These are phyloP conservation scores for Emmonsiellopsis sp. DNA, from an alignment of 2,329 filamentous ascomycete genomes.

Conservation along the genomic window DNA sequence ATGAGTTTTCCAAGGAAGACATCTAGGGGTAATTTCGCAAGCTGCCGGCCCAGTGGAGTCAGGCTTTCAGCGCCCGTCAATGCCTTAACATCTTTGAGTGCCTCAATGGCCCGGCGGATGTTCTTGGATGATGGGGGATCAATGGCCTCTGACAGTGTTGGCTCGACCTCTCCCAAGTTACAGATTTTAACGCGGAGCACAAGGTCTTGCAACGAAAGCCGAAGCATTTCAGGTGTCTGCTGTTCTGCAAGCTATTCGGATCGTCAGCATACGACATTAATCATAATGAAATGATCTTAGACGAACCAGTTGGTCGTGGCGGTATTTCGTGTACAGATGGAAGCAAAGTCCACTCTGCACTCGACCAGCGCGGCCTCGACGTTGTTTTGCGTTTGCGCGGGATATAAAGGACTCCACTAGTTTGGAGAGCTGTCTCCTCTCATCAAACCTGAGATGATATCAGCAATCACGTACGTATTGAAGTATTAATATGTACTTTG, in stretches of 20 bases:
- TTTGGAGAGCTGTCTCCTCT: constrained; percentile 79
- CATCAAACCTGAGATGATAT: constrained; percentile 61
- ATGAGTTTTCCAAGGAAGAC: constrained; percentile 93
- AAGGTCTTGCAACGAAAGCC: constrained; percentile 85
- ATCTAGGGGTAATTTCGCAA: constrained; percentile 82
- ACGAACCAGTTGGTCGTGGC: constrained; percentile 61
- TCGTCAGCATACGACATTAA: background rate
- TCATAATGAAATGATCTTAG: background rate
- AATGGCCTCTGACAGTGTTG: constrained; percentile 76
- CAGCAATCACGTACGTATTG: background rate
- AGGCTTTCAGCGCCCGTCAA: constrained; percentile 73
- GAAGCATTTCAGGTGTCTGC: constrained; percentile 93
- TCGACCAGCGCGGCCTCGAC: constrained; percentile 85
- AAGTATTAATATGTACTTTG: background rate
- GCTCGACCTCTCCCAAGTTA: constrained; percentile 86
- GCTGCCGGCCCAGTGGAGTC: constrained; percentile 74
- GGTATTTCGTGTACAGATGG: constrained; percentile 84
- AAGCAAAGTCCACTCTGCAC: constrained; percentile 94
- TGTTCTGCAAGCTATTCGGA: constrained; percentile 64
- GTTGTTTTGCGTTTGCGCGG: constrained; percentile 88
- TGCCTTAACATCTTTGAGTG: constrained; percentile 85
- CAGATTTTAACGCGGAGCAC: constrained; percentile 97
- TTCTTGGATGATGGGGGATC: constrained; percentile 89
- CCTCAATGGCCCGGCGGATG: constrained; percentile 84
- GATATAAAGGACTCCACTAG: constrained; percentile 94